Conservation (phyloP, 2,329 filamentous ascomycete genomes). For the Trichoderma koningii region DNA sequence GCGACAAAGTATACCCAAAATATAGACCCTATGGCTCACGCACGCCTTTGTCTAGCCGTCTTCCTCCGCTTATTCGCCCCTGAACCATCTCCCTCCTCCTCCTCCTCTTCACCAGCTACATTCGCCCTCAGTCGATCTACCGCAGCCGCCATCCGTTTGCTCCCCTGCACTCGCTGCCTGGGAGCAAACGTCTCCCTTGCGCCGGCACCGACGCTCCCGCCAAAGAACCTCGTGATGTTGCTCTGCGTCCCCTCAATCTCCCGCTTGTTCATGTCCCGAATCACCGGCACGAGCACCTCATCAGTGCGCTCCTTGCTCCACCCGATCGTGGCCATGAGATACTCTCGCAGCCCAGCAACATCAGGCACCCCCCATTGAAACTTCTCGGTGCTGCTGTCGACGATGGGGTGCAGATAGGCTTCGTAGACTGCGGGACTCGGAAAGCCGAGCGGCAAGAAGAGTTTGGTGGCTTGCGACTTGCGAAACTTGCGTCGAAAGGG, state of each 20-base stretch:
- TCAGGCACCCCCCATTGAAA: conserved; percentile 98
- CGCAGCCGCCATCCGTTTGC: conserved; percentile 74
- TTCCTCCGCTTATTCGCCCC: conserved; percentile 29
- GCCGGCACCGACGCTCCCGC: conserved; percentile 70
- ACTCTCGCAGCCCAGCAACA: conserved; percentile 77
- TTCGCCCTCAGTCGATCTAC: conserved; percentile 63
- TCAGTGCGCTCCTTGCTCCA: conserved; percentile 92
- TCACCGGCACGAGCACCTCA: conserved; percentile 92
- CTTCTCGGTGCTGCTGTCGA: conserved; percentile 72
- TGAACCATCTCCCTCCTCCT: conserved; percentile 14
- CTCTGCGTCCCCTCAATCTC: conserved; percentile 89
- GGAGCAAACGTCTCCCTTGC: conserved; percentile 69
- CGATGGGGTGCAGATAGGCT: conserved; percentile 84
- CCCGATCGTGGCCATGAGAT: conserved; percentile 88
- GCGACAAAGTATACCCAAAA: not conserved
- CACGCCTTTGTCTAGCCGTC: not conserved
- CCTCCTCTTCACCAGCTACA: conserved; percentile 30
- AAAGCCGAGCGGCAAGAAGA: conserved; percentile 81
- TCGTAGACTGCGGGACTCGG: conserved; percentile 76
- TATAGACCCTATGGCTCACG: not conserved
- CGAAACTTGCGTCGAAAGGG: conserved; percentile 85
- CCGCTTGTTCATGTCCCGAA: conserved; percentile 89
- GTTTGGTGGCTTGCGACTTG: conserved; percentile 73
- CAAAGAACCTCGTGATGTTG: conserved; percentile 94
- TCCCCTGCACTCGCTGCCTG: conserved; percentile 64